Evolutionary conservation across 148 eudicot species (phyloP).

Genomic region (Diospyros kaki): DNA sequence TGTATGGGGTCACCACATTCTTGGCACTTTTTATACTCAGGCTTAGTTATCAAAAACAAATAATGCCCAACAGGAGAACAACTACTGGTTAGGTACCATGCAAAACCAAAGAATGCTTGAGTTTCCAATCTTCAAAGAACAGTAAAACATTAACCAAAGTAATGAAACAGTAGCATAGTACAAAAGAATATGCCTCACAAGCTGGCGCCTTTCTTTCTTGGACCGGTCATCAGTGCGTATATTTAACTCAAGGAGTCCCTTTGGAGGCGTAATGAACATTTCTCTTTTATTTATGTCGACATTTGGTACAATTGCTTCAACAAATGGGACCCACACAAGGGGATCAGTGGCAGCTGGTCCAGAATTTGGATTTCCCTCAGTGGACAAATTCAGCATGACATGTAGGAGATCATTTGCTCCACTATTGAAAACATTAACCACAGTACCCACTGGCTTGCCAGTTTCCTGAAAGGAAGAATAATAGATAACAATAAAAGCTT

Average conservation of each 20-base stretch:
- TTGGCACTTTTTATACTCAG: too few species aligned
- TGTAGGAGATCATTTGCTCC: conserved; percentile 87
- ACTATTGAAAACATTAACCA: conserved; percentile 61
- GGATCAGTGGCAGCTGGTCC: conserved; percentile 44
- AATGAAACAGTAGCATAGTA: neutral
- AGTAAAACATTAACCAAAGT: neutral
- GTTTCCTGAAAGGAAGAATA: conserved; percentile 55
- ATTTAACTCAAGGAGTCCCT: conserved; percentile 84
- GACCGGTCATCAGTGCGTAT: conserved; percentile 70
- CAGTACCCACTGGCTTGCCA: conserved; percentile 81
- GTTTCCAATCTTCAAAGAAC: neutral
- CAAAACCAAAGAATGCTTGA: neutral
- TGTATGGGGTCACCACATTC: too few species aligned
- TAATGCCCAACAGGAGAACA: too few species aligned
- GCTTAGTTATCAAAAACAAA: too few species aligned
- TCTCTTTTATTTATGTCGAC: conserved; percentile 72
- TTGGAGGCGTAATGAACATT: conserved; percentile 91
- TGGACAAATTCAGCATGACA: conserved; percentile 58
- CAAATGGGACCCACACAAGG: conserved; percentile 91
- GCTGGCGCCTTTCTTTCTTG: conserved; percentile 88
- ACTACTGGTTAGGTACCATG: neutral
- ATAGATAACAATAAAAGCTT: neutral
- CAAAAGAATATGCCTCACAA: conserved; percentile 49
- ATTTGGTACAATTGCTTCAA: conserved; percentile 88
- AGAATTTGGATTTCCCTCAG: conserved; percentile 27